Percentiles rank a stretch among this genome's conserved stretches.
phyloP scores from a whole-genome alignment of 768 basidiomycete species.

The Mycena albidolilacea region DNA sequence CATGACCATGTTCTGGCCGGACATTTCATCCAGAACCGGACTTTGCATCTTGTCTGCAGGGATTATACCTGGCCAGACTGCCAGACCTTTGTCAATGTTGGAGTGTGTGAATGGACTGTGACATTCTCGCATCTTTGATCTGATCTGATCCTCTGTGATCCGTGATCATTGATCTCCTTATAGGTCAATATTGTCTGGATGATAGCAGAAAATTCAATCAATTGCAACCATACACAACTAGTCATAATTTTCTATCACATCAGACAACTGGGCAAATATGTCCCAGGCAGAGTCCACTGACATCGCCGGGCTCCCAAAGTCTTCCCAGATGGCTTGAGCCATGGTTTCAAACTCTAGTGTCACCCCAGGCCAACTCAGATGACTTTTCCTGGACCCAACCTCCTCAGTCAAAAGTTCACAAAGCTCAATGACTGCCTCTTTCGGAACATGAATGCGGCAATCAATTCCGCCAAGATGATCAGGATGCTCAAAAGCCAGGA shows the following conservation, averaged over 20 bases:
- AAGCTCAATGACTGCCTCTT: conserved; percentile 12
- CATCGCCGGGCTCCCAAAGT: not conserved
- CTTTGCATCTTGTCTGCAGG: too few species aligned
- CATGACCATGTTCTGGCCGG: too few species aligned
- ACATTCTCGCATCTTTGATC: too few species aligned
- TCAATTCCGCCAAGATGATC: conserved; percentile 12
- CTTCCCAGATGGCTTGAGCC: not conserved
- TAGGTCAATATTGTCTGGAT: too few species aligned
- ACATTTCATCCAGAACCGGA: too few species aligned
- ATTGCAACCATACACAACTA: too few species aligned
- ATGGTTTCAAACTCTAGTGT: not conserved
- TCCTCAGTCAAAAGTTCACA: conserved; percentile 15
- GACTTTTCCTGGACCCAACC: not conserved
- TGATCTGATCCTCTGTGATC: too few species aligned
- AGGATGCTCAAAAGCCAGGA: conserved; percentile 6
- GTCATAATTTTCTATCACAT: not conserved
- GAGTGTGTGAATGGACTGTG: too few species aligned
- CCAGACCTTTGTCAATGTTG: too few species aligned
- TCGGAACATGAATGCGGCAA: conserved; percentile 17
- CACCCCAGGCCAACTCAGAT: not conserved
- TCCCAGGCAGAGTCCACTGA: not conserved
- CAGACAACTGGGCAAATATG: not conserved
- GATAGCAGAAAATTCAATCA: too few species aligned
- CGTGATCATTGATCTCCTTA: too few species aligned
- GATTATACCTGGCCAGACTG: too few species aligned